Conservation (phyloP, 2,329 filamentous ascomycete genomes). For the Lecanicillium sp. region DNA sequence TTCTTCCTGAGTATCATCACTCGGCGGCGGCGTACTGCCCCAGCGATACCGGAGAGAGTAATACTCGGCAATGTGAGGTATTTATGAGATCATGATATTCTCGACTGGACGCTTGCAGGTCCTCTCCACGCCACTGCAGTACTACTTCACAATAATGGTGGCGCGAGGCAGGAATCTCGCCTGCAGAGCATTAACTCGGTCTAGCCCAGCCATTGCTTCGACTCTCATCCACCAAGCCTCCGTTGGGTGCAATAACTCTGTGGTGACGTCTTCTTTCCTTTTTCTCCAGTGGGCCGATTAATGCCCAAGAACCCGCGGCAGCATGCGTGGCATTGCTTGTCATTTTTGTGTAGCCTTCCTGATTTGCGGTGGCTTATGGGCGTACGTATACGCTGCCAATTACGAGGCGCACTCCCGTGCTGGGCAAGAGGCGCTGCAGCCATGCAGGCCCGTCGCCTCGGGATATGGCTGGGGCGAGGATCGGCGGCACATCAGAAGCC, state of each 20-base stretch:
- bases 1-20: neutral
- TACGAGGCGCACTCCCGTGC: neutral
- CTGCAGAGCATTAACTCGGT: slow-evolving; percentile 6
- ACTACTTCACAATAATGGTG: too few species aligned
- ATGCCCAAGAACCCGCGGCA: slow-evolving; percentile 6
- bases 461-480: slow-evolving; percentile 4
- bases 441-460: neutral
- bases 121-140: too few species aligned
- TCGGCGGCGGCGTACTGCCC: too few species aligned
- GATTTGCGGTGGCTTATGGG: slow-evolving; percentile 10
- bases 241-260: too few species aligned
- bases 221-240: neutral
- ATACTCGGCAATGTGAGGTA: too few species aligned
- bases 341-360: too few species aligned
- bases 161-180: slow-evolving; percentile 7
- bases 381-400: neutral
- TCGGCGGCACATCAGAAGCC: neutral
- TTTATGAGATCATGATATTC: too few species aligned
- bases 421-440: neutral
- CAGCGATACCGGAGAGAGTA: too few species aligned
- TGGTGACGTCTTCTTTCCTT: neutral
- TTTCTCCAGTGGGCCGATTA: neutral
- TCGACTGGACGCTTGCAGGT: too few species aligned
- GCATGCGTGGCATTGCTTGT: too few species aligned
- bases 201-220: neutral